Evolutionary conservation across 176 grass and related monocot genomes (phyloP), one percentile per base, ranked within the genome.

Genomic region (Carex pumila): DNA sequence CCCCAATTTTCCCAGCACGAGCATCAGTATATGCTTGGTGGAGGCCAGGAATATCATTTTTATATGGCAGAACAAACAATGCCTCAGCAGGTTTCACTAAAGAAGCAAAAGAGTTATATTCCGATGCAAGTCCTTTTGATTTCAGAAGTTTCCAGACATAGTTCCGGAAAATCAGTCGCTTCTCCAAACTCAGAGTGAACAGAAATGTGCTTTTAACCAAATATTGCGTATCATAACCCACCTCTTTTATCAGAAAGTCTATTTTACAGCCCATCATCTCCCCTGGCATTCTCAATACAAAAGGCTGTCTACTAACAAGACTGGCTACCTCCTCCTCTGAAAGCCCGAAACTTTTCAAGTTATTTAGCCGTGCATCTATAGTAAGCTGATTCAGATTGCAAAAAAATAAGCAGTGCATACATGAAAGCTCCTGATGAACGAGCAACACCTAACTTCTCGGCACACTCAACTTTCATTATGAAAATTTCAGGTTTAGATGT

Each of bases 151-250:
- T 58, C 9, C 78, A 15, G 13, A 45, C 87, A 5, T 71, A 87
- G 86, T 79, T 81, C n/a, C 89, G 89, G 9, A 83, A 91, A 1
- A 79, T 61, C 71, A 89, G 64, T 79, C 93, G 84, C 79, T 12
- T 92, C 59, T 84, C 36, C 41, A 95, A 61, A 61, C 87, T 91
- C 31, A 31, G 62, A 3, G 19, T 80, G 52, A 96, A 61, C 32
- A 96, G 0, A 59, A 47, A 21, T 29, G 90, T 87, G 15, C 54
- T 54, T 14, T 1, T 29, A 30, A 85, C 64, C 56, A 93, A 7
- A 65, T 47, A 1, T 9, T 12, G 55, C 4, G 37, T 54, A 43
- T 21, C 6, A 87, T 66, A 25, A 25, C 25, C 25, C 25, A 25
- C 25, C 25, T 25, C 25, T 25, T 25, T 25, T 25, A 25, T 25